Percentiles rank a stretch among this genome's conserved stretches.
phyloP scores from a whole-genome alignment of 2,329 filamentous ascomycete species.

The Fusarium torulosum region DNA sequence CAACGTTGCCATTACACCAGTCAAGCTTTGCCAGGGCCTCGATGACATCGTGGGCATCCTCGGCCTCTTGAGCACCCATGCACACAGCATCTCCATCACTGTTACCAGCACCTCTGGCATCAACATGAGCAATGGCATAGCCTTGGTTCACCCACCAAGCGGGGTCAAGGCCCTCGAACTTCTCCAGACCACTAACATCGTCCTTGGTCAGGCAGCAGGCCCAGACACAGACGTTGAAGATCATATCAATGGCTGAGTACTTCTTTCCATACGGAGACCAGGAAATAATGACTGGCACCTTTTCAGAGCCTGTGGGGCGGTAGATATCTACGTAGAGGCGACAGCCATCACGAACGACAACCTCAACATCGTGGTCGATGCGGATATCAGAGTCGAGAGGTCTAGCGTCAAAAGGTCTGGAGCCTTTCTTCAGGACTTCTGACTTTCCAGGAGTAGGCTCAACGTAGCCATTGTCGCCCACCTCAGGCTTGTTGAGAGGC shows the following conservation, averaged over 20 bases:
- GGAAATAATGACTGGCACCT: constrained; percentile 34
- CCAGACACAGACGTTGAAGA: constrained; percentile 38
- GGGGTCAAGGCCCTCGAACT: constrained; percentile 32
- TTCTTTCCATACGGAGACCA: constrained; percentile 45
- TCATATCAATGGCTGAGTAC: constrained; percentile 38
- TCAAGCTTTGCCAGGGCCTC: constrained; percentile 48
- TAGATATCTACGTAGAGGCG: constrained; percentile 38
- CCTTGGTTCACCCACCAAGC: constrained; percentile 30
- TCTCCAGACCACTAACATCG: constrained; percentile 26
- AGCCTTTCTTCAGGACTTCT: constrained; percentile 38
- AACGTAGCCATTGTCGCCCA: constrained; percentile 40
- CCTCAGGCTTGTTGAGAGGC: constrained; percentile 37
- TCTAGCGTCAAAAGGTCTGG: constrained; percentile 37
- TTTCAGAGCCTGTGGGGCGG: constrained; percentile 2
- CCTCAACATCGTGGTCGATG: constrained; percentile 43
- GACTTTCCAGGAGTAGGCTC: constrained; percentile 36
- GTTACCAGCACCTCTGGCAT: constrained; percentile 14
- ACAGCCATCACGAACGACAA: constrained; percentile 39
- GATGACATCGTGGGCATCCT: constrained; percentile 42
- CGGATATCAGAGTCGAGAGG: constrained; percentile 40
- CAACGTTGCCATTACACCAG: constrained; percentile 52
- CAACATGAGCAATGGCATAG: constrained; percentile 25
- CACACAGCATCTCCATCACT: constrained; percentile 26
- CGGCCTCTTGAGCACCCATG: constrained; percentile 34
- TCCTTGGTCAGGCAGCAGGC: constrained; percentile 34